These are phyloP conservation scores for Boletus tylopilopsis DNA, from an alignment of 768 basidiomycete genomes.

Conservation along the genomic window DNA sequence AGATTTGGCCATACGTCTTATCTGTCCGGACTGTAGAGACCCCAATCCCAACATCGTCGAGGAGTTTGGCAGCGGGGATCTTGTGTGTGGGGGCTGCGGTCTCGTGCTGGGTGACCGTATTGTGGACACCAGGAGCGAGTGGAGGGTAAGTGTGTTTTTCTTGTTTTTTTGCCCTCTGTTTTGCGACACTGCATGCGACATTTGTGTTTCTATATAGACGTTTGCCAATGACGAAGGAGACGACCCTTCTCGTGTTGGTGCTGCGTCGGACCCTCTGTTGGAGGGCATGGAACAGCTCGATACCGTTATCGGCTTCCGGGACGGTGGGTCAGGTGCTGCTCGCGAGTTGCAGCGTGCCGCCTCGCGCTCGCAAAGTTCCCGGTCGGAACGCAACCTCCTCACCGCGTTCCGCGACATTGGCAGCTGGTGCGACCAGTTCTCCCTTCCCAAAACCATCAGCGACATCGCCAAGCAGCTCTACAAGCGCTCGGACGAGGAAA, in stretches of 20 bases:
- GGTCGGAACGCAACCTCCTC: constrained; percentile 80
- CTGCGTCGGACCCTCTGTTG: constrained; percentile 87
- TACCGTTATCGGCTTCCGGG: constrained; percentile 92
- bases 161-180: constrained; percentile 14
- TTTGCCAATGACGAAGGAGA: constrained; percentile 99
- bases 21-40: constrained; percentile 94
- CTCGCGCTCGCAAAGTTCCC: constrained; percentile 71
- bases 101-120: constrained; percentile 94
- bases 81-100: constrained; percentile 92
- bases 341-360: constrained; percentile 92
- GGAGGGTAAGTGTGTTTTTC: constrained; percentile 64
- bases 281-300: constrained; percentile 94
- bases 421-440: constrained; percentile 94
- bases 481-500: constrained; percentile 96
- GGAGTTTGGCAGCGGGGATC: constrained; percentile 96
- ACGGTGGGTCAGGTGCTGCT: constrained; percentile 91
- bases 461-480: constrained; percentile 97
- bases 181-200: constrained; percentile 21
- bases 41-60: constrained; percentile 94
- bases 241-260: constrained; percentile 99
- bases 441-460: constrained; percentile 88
- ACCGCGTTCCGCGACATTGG: constrained; percentile 89
- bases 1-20: constrained; percentile 82
- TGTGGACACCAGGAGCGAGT: constrained; percentile 98
- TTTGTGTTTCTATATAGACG: constrained; percentile 54